Conservation (phyloP, 164 flowering plant species). For the Akebia trifoliata region DNA sequence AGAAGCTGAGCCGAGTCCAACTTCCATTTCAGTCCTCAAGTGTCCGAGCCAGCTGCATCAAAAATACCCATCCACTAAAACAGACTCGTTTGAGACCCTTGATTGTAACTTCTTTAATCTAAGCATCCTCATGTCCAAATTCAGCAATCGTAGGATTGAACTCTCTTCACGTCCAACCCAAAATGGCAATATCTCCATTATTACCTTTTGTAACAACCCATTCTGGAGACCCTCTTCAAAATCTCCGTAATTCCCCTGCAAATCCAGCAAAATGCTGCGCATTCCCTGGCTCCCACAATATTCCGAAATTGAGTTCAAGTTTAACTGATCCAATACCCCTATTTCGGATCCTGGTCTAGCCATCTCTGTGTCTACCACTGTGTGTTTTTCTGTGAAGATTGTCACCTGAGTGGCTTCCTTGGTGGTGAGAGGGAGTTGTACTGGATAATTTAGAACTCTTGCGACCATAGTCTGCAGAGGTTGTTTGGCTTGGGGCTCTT, state of each 20-base stretch:
- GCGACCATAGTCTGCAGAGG: slow-evolving; percentile 52
- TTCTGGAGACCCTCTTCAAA: slow-evolving; percentile 45
- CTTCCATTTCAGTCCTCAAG: neutral
- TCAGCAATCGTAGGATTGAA: slow-evolving; percentile 7
- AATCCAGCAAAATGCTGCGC: slow-evolving; percentile 68
- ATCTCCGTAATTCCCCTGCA: slow-evolving; percentile 37
- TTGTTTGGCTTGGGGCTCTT: slow-evolving; percentile 76
- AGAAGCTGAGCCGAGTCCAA: too few species aligned
- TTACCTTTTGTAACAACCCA: slow-evolving; percentile 56
- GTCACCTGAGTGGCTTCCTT: slow-evolving; percentile 33
- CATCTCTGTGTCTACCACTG: slow-evolving; percentile 22
- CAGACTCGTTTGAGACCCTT: slow-evolving; percentile 26
- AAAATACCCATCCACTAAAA: slow-evolving; percentile 66
- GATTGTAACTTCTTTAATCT: slow-evolving; percentile 33
- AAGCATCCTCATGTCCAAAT: slow-evolving; percentile 14
- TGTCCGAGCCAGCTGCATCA: slow-evolving; percentile 10
- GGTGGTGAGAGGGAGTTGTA: slow-evolving; percentile 21
- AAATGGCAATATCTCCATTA: slow-evolving; percentile 59
- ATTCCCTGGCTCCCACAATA: slow-evolving; percentile 50
- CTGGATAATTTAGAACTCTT: slow-evolving; percentile 22
- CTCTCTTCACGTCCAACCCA: slow-evolving; percentile 33
- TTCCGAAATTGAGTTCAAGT: slow-evolving; percentile 43
- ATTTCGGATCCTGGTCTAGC: slow-evolving; percentile 47
- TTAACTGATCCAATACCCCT: slow-evolving; percentile 47
- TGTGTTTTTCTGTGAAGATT: slow-evolving; percentile 43